Evolutionary conservation across 2,329 filamentous ascomycete genomes (phyloP).

Genomic region (Uncinocarpus reesii): DNA sequence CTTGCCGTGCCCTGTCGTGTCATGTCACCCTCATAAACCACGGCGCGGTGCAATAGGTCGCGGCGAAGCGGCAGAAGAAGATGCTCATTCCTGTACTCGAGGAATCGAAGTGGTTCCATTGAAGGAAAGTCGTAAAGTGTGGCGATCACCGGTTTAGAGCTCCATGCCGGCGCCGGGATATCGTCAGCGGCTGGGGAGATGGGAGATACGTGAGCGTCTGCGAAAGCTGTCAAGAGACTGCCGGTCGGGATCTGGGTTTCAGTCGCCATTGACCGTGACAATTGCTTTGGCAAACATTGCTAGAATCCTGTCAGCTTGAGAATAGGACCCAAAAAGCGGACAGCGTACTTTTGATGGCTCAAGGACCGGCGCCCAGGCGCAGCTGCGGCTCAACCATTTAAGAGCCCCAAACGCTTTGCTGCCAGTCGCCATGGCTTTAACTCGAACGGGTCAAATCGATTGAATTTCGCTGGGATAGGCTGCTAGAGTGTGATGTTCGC

Average conservation of each 20-base stretch:
- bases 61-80: conserved; percentile 77
- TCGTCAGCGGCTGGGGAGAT: conserved; percentile 11
- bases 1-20: conserved; percentile 78
- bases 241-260: conserved; percentile 30
- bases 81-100: conserved; percentile 69
- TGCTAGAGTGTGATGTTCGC: background rate
- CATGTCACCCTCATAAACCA: conserved; percentile 84
- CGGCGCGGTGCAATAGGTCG: conserved; percentile 84
- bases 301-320: conserved; percentile 11
- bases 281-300: conserved; percentile 16
- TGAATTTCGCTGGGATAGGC: background rate
- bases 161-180: conserved; percentile 24
- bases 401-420: conserved; percentile 29
- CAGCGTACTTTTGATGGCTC: conserved; percentile 30
- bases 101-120: conserved; percentile 70
- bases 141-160: conserved; percentile 56
- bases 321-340: background rate
- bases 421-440: conserved; percentile 27
- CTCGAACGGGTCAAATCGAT: background rate
- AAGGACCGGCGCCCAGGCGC: conserved; percentile 23
- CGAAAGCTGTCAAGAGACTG: conserved; percentile 21
- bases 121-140: conserved; percentile 86
- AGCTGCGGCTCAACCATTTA: conserved; percentile 31
- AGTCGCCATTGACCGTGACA: conserved; percentile 38
- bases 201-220: conserved; percentile 12